phyloP scores from a whole-genome alignment of 148 eudicot genomes.

The Cornus kousa region DNA sequence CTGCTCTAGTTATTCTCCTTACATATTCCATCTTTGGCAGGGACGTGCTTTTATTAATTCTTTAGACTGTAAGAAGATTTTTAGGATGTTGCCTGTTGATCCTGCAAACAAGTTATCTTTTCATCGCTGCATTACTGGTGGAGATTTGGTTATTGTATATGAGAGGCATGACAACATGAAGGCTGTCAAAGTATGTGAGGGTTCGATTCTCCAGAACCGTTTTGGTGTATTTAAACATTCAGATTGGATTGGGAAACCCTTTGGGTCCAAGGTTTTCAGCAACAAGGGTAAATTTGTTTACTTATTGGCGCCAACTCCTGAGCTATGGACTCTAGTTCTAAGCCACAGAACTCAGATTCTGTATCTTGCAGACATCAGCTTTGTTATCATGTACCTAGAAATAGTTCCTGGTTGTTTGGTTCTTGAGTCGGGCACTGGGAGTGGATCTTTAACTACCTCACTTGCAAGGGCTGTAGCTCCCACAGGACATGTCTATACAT shows the following conservation, averaged over 20 bases:
- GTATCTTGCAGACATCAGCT: conserved; percentile 90
- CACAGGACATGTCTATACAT: conserved; percentile 77
- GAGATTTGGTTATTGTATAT: conserved; percentile 80
- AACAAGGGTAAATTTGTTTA: conserved; percentile 74
- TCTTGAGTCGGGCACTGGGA: conserved; percentile 87
- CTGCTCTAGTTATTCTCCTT: no score
- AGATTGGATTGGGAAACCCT: conserved; percentile 82
- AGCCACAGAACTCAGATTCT: conserved; percentile 95
- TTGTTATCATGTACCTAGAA: conserved; percentile 79
- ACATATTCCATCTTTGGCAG: background rate
- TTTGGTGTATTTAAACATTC: conserved; percentile 79
- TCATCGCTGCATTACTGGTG: conserved; percentile 49
- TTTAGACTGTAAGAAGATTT: background rate
- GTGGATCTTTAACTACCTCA: conserved; percentile 82
- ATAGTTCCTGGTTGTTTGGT: conserved; percentile 81
- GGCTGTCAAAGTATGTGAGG: conserved; percentile 58
- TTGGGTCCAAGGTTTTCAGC: conserved; percentile 84
- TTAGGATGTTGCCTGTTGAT: conserved; percentile 50
- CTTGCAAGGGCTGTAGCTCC: conserved; percentile 91
- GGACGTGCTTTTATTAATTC: background rate
- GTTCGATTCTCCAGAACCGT: conserved; percentile 61
- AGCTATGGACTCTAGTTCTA: conserved; percentile 86
- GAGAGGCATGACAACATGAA: conserved; percentile 77
- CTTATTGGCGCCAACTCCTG: conserved; percentile 91
- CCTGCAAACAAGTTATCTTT: conserved; percentile 50